These are phyloP conservation scores for Trichosporon ovoides DNA, from an alignment of 1,284 basidiomycete genomes.

Conservation along the genomic window DNA sequence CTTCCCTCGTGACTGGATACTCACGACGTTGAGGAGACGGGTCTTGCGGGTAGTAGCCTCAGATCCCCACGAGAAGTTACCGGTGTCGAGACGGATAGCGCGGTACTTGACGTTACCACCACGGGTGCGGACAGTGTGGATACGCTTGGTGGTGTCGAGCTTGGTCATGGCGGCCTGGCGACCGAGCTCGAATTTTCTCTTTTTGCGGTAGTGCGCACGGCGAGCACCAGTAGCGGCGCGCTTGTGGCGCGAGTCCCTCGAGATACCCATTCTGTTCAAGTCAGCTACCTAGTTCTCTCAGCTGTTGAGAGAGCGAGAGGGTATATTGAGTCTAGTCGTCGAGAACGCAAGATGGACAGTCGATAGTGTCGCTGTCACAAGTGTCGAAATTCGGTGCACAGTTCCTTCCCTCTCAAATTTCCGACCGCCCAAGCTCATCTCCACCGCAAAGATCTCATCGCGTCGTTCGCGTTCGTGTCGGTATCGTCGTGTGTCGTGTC, in stretches of 20 bases:
- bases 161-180: slow-evolving; percentile 93
- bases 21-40: slow-evolving; percentile 85
- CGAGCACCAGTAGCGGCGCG: slow-evolving; percentile 87
- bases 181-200: slow-evolving; percentile 98
- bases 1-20: slow-evolving; percentile 45
- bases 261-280: slow-evolving; percentile 63
- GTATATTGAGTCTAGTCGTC: background rate
- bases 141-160: slow-evolving; percentile 77
- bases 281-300: background rate
- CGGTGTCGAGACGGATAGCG: slow-evolving; percentile 85
- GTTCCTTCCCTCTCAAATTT: too few species aligned
- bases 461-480: background rate
- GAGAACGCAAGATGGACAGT: background rate
- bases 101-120: slow-evolving; percentile 91
- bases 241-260: slow-evolving; percentile 90
- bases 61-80: slow-evolving; percentile 96
- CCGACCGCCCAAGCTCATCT: background rate
- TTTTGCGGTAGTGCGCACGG: slow-evolving; percentile 87
- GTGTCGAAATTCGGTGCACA: too few species aligned
- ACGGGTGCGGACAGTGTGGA: slow-evolving; percentile 87
- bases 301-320: background rate
- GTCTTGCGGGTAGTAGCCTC: slow-evolving; percentile 90
- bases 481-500: background rate
- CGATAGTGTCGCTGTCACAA: background rate
- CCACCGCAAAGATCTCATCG: too few species aligned